Base-by-base conservation (phyloP, 2,329 filamentous ascomycete species). In the Monosporascus sp. region DNA sequence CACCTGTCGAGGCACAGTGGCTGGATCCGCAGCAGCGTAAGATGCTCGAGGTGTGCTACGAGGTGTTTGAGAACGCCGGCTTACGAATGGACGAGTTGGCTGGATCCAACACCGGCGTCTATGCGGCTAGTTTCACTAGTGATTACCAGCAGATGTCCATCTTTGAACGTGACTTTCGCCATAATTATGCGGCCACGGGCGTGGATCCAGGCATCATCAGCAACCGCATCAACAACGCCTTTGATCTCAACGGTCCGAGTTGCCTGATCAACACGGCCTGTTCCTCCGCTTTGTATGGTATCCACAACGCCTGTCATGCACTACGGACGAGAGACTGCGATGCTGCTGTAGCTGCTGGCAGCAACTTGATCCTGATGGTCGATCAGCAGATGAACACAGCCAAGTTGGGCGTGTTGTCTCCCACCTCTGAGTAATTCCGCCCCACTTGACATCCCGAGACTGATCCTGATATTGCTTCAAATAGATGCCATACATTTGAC, bases 1-100 rank as follows among this genome's bases (percentile, higher is more conserved):
- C 60, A 1, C 64, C 68, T 1, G 56, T 64, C 16, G 74, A 77
- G 55, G 71, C 70, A 19, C 62, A 64, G 47, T 63, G 60, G 24
- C 67, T 75, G 55, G 74, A 77, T 47, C 74, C 74, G 0, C 73
- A 75, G 55, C 72, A 74, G 54, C 63, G 73, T 1, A 65, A 69
- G 53, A 58, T 72, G 17, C 65, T 74, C 5, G 72, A 77, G 50
- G 68, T 72, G 0, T 64, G 65, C 20, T 74, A 71, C 49, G 73
- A 77, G 52, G 69, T 72, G 1, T 58, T 82, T 3, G 71, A 71
- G 44, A 61, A 60, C 3, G 69, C 68, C 1, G 73, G 73, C 16
- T 38, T 71, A 0, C 56, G 64, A 1, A 52, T 70, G 17, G 59
- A 68, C 1, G 41, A 60, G 1, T 48, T 70, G 11, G 31, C 55